Conservation (phyloP, 176 grass and related monocot species). For the Phoenix roebelenii region DNA sequence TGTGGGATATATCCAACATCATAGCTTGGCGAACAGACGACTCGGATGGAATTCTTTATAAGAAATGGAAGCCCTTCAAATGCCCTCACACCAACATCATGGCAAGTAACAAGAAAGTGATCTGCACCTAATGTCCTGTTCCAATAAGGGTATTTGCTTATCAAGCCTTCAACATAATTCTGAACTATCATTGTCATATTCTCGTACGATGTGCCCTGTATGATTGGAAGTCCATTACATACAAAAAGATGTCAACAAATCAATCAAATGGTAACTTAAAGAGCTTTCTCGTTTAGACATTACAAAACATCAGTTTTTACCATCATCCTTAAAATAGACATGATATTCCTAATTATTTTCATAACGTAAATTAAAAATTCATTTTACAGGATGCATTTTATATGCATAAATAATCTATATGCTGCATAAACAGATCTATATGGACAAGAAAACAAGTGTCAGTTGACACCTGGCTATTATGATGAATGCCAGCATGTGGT, state of each 20-base stretch:
- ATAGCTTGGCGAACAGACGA: conserved; percentile 89
- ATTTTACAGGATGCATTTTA: no score
- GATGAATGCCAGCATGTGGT: no score
- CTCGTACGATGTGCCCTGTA: conserved; percentile 84
- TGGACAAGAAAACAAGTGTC: no score
- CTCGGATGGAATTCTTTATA: conserved; percentile 85
- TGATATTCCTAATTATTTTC: no score
- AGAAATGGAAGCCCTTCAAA: conserved; percentile 77
- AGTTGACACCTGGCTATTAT: no score
- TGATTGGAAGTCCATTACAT: conserved; percentile 21
- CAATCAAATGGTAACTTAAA: no score
- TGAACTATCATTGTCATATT: conserved; percentile 90
- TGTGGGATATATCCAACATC: conserved; percentile 75
- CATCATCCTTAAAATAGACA: no score
- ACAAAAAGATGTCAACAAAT: background rate
- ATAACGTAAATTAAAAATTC: no score
- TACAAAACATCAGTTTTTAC: no score
- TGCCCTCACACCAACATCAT: conserved; percentile 93
- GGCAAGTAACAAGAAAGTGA: conserved; percentile 91
- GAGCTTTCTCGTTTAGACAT: no score
- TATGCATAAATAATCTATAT: no score
- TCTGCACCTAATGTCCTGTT: conserved; percentile 78
- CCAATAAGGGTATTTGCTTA: conserved; percentile 94
- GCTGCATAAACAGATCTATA: no score
- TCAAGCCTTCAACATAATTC: conserved; percentile 73